Base-by-base conservation (phyloP, 2,329 filamentous ascomycete genomes). In the Tothia fuscella region DNA sequence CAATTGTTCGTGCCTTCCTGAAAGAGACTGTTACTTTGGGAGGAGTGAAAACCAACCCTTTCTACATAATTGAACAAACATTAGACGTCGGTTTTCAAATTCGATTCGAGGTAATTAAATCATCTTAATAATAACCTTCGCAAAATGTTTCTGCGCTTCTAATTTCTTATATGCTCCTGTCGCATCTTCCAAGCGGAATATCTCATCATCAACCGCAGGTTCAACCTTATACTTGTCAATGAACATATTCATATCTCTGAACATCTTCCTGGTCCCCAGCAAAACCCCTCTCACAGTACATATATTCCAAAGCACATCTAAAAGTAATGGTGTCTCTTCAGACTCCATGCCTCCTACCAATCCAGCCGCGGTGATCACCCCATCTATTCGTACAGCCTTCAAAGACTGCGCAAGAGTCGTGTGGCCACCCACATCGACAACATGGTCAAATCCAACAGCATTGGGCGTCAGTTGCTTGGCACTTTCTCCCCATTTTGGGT, bases 391-490 rank as follows among this genome's bases (percentile, higher is more conserved):
- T 6, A 76, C 59, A 41, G 66, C 68, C 33, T 66, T 62, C 50
- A 76, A 70, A 3, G 67, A 71, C 55, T 71, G 67, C 29, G 59
- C 58, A 16, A 76, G 53, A 1, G 72, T 76, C 39, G 60, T 53
- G 3, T 68, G 63, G 2, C 72, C 72, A 21, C 70, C 72, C 30
- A 64, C 67, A 49, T 77, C 74, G 45, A 77, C 64, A 38, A 77
- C 66, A 33, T 72, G 59, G 55, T 76, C 70, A 3, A 66, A 71
- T 16, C 72, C 72, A 9, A 56, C 50, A 1, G 56, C 56, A 12
- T 57, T 58, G 21, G 48, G 38, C 6, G 72, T 76, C 5, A 69
- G 50, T 12, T 57, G 44, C 48, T 71, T 58, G 1, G 72, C 71
- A 29, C 56, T 55, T 20, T 65, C 59, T 19, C 71, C 62, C 73